These are phyloP conservation scores for Cordyceps militaris DNA, from an alignment of 2,329 filamentous ascomycete genomes.

Conservation along the genomic window DNA sequence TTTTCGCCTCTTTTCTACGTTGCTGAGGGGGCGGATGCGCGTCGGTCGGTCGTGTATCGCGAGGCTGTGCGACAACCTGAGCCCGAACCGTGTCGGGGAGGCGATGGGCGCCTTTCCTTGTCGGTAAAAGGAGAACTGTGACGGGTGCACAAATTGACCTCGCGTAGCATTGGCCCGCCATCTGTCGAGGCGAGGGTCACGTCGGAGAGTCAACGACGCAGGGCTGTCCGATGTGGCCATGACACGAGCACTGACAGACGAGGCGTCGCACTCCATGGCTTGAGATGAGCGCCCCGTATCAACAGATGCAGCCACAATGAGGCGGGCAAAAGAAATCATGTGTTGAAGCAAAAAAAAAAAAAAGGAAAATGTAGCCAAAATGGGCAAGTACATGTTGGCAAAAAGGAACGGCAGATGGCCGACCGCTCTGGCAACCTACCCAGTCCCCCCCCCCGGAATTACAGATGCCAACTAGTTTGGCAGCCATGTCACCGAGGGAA, in stretches of 20 bases:
- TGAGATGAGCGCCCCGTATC: neutral
- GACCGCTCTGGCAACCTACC: too few species aligned
- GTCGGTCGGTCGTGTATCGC: neutral
- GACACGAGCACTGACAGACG: too few species aligned
- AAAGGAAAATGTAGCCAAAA: neutral
- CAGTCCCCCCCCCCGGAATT: neutral
- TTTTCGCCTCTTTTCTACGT: neutral
- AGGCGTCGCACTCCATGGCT: neutral
- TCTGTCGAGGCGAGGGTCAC: neutral
- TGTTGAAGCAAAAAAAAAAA: neutral
- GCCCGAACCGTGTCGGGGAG: neutral
- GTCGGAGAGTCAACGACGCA: neutral
- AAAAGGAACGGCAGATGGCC: neutral
- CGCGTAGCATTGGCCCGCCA: neutral
- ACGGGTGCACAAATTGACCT: neutral
- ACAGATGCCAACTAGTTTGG: neutral
- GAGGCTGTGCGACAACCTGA: neutral
- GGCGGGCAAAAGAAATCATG: neutral
- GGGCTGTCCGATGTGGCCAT: too few species aligned
- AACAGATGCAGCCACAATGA: neutral
- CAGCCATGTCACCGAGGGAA: slow-evolving; percentile 8
- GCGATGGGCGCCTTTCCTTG: too few species aligned
- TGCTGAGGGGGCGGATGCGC: neutral
- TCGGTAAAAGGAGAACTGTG: neutral
- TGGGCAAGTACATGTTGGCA: neutral